Evolutionary conservation across 2,329 filamentous ascomycete genomes (phyloP), one percentile per base, ranked within the genome.

Genomic region (Polychaeton citri): DNA sequence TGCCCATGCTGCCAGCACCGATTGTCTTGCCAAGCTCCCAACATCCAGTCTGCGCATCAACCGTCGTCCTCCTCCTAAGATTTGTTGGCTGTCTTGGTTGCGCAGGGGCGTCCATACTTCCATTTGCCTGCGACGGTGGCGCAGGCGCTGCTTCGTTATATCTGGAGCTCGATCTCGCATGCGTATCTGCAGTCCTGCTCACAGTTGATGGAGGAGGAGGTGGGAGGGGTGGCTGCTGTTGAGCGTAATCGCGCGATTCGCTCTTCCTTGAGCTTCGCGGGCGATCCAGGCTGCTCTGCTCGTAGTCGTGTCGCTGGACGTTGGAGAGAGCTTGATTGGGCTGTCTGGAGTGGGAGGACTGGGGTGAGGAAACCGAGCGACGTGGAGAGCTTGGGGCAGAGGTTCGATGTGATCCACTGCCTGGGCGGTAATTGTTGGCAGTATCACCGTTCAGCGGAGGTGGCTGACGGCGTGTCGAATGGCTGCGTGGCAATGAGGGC

Each of bases 1-100:
- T 96, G 45, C 90, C 90, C 90, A 98, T 98, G 60, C 88, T 96
- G 34, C 90, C 90, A 36, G 87, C 86, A 41, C 90, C 90, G 51
- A 98, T 90, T 3, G 90, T 96, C 68, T 96, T 96, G 40, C 88
- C 88, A 35, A 98, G 68, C 38, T 86, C 77, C 86, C 88, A 98
- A 66, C 87, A 85, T 39, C 90, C 90, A 9, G 87, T 86, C 32
- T 81, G 78, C 3, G 87, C 86, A 35, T 82, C 83, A 55, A 98
- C 93, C 28, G 83, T 88, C 9, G 88, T 95, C 51, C 76, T 64
- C 47, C 75, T 64, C 37, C 68, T 61, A 9, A 68, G 60, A 39
- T 65, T 64, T 16, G 24, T 28, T 15, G 24, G 24, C 58, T 46
- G 19, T 45, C 30, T 16, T 35, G 39, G 33, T 32, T 35, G 28